phyloP scores from a whole-genome alignment of 352 stramenopile species.

The Phytophthora meadii region DNA sequence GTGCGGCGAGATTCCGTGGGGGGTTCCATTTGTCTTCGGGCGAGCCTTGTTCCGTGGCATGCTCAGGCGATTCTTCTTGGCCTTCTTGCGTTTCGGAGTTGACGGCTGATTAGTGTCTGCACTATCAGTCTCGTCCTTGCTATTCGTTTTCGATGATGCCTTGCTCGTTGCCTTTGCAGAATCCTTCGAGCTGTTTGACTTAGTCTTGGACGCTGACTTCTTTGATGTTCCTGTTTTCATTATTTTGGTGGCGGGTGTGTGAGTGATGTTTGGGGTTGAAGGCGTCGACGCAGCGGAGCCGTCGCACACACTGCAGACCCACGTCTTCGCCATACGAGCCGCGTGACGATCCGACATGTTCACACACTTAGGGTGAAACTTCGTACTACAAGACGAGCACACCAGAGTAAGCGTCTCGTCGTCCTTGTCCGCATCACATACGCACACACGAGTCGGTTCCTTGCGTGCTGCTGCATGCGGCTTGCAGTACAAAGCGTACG shows the following conservation, averaged over 20 bases:
- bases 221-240: conserved; percentile 20
- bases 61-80: conserved; percentile 36
- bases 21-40: conserved; percentile 23
- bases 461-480: conserved; percentile 58
- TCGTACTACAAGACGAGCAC: conserved; percentile 67
- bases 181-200: conserved; percentile 24
- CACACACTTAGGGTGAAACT: conserved; percentile 84
- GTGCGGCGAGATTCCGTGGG: conserved; percentile 47
- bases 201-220: conserved; percentile 15
- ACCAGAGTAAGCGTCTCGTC: conserved; percentile 63
- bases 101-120: conserved; percentile 4
- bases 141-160: conserved; percentile 16
- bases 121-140: conserved; percentile 21
- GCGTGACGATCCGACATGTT: conserved; percentile 82
- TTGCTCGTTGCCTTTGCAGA: conserved; percentile 14
- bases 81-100: conserved; percentile 35
- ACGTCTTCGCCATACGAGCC: conserved; percentile 57
- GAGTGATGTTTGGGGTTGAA: conserved; percentile 8
- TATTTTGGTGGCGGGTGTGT: conserved; percentile 7
- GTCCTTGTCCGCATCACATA: conserved; percentile 43
- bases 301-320: conserved; percentile 40
- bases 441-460: conserved; percentile 51
- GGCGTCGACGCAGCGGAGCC: conserved; percentile 31
- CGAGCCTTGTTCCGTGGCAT: conserved; percentile 41
- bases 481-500: conserved; percentile 81